Percentiles rank a stretch among this genome's conserved stretches.
Conservation (phyloP, 495 filamentous ascomycete species). For the Margaritispora aquatica region DNA sequence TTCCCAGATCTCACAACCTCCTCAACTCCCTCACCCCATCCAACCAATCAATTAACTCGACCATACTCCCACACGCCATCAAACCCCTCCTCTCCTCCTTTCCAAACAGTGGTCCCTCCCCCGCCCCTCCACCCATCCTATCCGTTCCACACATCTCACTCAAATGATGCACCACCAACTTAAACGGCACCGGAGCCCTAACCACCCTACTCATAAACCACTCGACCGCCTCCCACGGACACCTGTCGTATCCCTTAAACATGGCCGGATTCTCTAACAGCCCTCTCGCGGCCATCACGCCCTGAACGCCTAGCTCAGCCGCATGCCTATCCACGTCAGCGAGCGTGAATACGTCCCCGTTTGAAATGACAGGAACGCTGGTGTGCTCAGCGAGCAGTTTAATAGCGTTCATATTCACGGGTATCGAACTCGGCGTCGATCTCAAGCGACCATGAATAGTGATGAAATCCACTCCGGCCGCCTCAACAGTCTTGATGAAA, state of each 20-base stretch:
- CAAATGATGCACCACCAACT: conserved; percentile 55
- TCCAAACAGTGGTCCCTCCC: conserved; percentile 37
- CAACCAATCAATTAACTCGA: conserved; percentile 55
- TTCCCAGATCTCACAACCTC: not conserved
- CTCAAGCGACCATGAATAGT: conserved; percentile 58
- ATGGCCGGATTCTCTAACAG: conserved; percentile 57
- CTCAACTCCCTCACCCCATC: conserved; percentile 37
- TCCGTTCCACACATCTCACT: conserved; percentile 54
- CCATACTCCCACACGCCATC: conserved; percentile 40
- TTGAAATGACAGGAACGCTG: conserved; percentile 50
- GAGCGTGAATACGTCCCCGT: conserved; percentile 55
- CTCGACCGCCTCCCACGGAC: conserved; percentile 55
- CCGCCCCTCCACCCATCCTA: conserved; percentile 30
- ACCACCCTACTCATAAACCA: conserved; percentile 48
- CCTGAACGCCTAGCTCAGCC: conserved; percentile 29
- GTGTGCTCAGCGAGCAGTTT: conserved; percentile 41
- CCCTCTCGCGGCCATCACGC: conserved; percentile 60
- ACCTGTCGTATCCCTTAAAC: conserved; percentile 38
- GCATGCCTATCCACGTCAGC: conserved; percentile 26
- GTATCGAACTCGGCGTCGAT: conserved; percentile 44
- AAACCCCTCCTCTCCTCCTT: conserved; percentile 45
- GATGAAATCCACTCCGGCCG: conserved; percentile 47
- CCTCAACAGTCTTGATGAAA: conserved; percentile 34
- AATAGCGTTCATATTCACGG: conserved; percentile 56
- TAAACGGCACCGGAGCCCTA: conserved; percentile 47